These are phyloP conservation scores for Hymenoscyphus infarciens DNA, from an alignment of 2,329 filamentous ascomycete species.

Conservation along the genomic window DNA sequence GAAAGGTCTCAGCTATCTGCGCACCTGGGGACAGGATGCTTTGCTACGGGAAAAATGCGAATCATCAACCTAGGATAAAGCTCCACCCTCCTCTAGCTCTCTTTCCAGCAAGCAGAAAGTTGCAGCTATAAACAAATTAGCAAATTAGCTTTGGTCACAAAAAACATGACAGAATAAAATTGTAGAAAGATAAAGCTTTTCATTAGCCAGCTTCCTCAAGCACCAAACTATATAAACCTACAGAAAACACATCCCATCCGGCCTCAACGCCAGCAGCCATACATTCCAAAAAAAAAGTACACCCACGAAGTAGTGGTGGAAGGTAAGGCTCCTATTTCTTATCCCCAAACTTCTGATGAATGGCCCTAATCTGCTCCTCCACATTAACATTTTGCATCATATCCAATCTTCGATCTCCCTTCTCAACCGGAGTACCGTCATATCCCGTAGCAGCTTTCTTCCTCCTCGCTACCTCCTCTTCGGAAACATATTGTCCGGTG, in stretches of 20 bases:
- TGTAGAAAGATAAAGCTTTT: not conserved
- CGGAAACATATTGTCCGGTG: conserved; percentile 63
- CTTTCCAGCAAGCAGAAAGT: too few species aligned
- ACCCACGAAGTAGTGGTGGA: not conserved
- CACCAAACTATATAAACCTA: conserved; percentile 1
- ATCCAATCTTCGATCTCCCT: conserved; percentile 51
- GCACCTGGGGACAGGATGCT: too few species aligned
- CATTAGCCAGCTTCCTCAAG: not conserved
- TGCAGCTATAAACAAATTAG: too few species aligned
- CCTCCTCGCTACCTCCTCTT: conserved; percentile 71
- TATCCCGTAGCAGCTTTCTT: conserved; percentile 72
- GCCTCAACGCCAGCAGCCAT: not conserved
- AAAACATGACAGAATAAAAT: not conserved
- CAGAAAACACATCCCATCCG: not conserved
- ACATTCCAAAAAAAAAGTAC: conserved; percentile 2
- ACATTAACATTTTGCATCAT: conserved; percentile 70
- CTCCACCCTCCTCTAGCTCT: too few species aligned
- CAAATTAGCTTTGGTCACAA: not conserved
- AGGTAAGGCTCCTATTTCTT: conserved; percentile 24
- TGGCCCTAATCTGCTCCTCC: conserved; percentile 76
- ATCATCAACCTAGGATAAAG: too few species aligned
- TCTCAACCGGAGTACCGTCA: conserved; percentile 59
- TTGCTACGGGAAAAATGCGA: too few species aligned
- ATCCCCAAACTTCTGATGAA: conserved; percentile 53
- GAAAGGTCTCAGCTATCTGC: too few species aligned